Percentiles rank a stretch among this genome's conserved stretches.
Conservation (phyloP, 495 filamentous ascomycete genomes). For the Podospora bellae-mahoneyi region DNA sequence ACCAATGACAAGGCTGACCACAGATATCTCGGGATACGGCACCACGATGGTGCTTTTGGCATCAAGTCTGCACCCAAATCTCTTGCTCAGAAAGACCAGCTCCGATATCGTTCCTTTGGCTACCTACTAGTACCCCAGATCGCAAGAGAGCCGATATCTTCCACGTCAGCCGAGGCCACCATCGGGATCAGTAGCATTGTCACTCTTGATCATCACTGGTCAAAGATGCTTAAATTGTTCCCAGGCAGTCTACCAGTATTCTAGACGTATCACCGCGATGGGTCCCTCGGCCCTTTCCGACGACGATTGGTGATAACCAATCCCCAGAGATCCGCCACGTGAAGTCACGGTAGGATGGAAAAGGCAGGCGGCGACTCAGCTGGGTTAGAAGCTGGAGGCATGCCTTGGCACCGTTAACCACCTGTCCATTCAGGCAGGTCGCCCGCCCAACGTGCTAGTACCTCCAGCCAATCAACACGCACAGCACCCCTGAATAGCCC, state of each 20-base stretch:
- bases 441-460: constrained; percentile 12
- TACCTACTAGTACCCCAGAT: not conserved
- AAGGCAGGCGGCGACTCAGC: constrained; percentile 14
- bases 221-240: not conserved
- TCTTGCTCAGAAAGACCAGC: not conserved
- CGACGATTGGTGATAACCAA: not conserved
- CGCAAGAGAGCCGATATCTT: not conserved
- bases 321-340: not conserved
- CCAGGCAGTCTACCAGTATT: not conserved
- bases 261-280: not conserved
- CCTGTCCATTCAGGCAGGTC: constrained; percentile 25
- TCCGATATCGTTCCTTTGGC: not conserved
- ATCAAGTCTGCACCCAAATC: not conserved
- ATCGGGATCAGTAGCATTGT: not conserved
- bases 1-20: not conserved
- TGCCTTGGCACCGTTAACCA: constrained; percentile 12
- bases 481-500: constrained; percentile 14
- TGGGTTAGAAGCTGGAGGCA: not conserved
- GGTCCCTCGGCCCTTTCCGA: not conserved
- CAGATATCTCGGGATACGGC: not conserved
- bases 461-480: constrained; percentile 13
- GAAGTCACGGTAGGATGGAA: constrained; percentile 13
- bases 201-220: not conserved
- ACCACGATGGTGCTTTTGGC: not conserved
- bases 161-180: too few species aligned